These are phyloP conservation scores for Cutaneotrichosporon sp. DNA, from an alignment of 1,284 basidiomycete species.

Conservation along the genomic window DNA sequence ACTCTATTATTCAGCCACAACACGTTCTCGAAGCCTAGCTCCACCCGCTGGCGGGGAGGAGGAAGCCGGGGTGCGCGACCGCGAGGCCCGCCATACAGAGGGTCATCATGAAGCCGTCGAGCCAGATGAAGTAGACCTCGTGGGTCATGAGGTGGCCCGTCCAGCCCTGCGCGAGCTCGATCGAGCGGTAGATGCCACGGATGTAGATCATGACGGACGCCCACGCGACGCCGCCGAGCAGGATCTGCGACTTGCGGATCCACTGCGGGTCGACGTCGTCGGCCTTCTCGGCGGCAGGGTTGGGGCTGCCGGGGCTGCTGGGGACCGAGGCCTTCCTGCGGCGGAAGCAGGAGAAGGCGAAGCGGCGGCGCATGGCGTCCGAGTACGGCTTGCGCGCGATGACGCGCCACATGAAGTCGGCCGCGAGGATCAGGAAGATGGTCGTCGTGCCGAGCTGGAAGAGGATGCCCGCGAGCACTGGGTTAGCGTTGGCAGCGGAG, in stretches of 20 bases:
- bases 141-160: conserved; percentile 28
- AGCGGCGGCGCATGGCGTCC: background rate
- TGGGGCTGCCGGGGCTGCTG: background rate
- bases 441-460: conserved; percentile 48
- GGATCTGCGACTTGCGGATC: conserved; percentile 18
- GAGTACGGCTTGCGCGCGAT: conserved; percentile 29
- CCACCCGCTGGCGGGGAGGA: conserved; percentile 25
- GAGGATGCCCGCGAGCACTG: conserved; percentile 52
- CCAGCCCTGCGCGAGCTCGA: conserved; percentile 46
- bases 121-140: conserved; percentile 37
- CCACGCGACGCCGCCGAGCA: conserved; percentile 39
- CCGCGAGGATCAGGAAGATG: conserved; percentile 39
- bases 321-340: conserved; percentile 3
- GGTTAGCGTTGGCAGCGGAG: background rate
- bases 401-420: conserved; percentile 42
- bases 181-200: conserved; percentile 45
- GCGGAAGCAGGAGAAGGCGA: background rate
- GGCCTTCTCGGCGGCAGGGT: conserved; percentile 1
- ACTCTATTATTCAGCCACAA: background rate
- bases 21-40: background rate
- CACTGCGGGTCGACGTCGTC: background rate
- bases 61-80: conserved; percentile 33
- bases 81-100: conserved; percentile 32
- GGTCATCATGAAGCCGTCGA: conserved; percentile 42
- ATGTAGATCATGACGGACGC: conserved; percentile 46